Percentiles rank a stretch among this genome's conserved stretches.
Conservation (phyloP, 495 filamentous ascomycete genomes). For the Astrocystis sublimbata region DNA sequence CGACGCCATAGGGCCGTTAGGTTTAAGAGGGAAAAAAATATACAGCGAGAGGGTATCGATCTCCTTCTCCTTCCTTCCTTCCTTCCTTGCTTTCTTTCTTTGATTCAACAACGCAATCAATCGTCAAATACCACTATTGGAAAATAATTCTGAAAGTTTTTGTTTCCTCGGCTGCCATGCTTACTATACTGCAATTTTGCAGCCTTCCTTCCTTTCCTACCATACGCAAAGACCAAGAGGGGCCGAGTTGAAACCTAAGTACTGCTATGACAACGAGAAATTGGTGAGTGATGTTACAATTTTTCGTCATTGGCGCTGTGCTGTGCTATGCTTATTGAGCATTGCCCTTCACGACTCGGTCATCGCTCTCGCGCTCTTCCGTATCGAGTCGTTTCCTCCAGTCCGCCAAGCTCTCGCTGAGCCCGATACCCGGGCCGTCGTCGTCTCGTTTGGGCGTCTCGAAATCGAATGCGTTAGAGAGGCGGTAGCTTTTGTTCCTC, state of each 20-base stretch:
- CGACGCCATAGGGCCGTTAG: conserved; percentile 11
- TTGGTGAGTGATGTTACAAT: conserved; percentile 2
- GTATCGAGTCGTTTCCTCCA: conserved; percentile 74
- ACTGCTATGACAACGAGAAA: too few species aligned
- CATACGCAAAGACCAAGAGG: background rate
- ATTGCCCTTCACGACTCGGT: conserved; percentile 12
- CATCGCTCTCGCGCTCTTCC: conserved; percentile 47
- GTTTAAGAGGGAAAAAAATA: too few species aligned
- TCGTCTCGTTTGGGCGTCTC: conserved; percentile 58
- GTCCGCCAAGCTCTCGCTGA: conserved; percentile 71
- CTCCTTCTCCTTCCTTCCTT: too few species aligned
- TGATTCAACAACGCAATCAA: too few species aligned
- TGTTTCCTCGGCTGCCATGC: background rate
- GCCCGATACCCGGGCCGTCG: conserved; percentile 44
- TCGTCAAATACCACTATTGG: conserved; percentile 17
- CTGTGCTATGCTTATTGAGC: too few species aligned
- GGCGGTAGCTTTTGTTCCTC: conserved; percentile 88
- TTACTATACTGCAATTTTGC: too few species aligned
- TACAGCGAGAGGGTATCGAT: conserved; percentile 25
- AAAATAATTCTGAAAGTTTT: too few species aligned
- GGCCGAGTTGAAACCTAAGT: too few species aligned
- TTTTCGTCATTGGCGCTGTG: too few species aligned
- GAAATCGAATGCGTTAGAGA: conserved; percentile 84
- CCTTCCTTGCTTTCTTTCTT: too few species aligned
- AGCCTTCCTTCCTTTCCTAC: too few species aligned